Evolutionary conservation across 2,329 filamentous ascomycete species (phyloP), one percentile per base, ranked within the genome.

Genomic region (Aspergillus luchuensis): DNA sequence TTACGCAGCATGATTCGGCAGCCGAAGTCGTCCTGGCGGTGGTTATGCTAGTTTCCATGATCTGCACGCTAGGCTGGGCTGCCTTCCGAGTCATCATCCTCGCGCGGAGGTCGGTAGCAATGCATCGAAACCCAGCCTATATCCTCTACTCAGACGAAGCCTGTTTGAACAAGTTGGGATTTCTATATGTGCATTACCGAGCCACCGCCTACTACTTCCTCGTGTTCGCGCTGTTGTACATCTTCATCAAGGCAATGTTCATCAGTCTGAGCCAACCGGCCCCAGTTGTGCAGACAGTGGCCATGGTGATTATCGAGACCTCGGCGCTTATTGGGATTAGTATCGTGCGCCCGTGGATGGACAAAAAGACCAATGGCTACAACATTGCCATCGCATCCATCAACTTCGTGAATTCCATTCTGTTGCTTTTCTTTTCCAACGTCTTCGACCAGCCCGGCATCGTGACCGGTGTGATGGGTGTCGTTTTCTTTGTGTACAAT

Each of bases 131-230:
- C 80, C 92, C 93, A 21, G 93, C 92, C 30, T 97, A 97, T 78
- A 96, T 97, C 67, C 87, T 98, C 62, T 97, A 96, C 80, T 97
- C 93, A 1, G 92, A 98, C 71, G 91, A 92, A 11, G 85, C 91
- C 63, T 89, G 91, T 53, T 85, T 98, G 65, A 97, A 97, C 85
- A 96, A 96, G 80, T 97, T 93, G 93, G 93, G 94, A 19, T 97
- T 97, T 82, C 85, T 98, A 65, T 97, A 97, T 74, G 91, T 97
- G 36, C 93, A 96, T 77, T 98, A 96, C 84, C 90, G 93, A 71
- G 94, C 93, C 38, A 94, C 92, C 1, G 91, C 92, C 38, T 97
- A 96, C 83, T 97, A 94, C 81, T 97, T 94, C 77, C 91, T 97
- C 69, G 85, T 95, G 28, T 91, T 91, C 0, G 79, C 89, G 56